Percentiles rank a stretch among this genome's conserved stretches.
phyloP scores from a whole-genome alignment of 371 early-diverging fungal genomes.

The Umbelopsis sp. region DNA sequence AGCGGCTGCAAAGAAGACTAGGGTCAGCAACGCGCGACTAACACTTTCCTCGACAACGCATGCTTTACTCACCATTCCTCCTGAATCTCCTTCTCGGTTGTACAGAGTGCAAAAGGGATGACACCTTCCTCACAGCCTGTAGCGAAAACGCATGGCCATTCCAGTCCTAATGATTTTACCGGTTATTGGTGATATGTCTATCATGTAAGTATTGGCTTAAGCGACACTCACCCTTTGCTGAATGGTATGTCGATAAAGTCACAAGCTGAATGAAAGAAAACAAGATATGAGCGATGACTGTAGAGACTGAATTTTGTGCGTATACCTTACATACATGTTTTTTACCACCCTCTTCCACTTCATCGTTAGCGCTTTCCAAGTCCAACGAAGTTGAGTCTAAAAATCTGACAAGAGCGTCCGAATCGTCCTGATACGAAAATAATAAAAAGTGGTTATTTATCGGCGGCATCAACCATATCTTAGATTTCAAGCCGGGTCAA shows the following conservation, averaged over 20 bases:
- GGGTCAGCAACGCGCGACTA: constrained; percentile 23
- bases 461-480: too few relatives aligned
- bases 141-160: constrained; percentile 68
- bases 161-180: constrained; percentile 43
- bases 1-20: constrained; percentile 30
- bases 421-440: neutral
- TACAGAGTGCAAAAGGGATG: constrained; percentile 41
- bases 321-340: neutral
- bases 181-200: too few relatives aligned
- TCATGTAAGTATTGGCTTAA: neutral
- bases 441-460: too few relatives aligned
- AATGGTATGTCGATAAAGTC: constrained; percentile 61
- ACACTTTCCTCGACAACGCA: constrained; percentile 13
- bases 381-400: constrained; percentile 2
- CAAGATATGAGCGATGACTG: neutral
- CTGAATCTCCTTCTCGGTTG: constrained; percentile 25
- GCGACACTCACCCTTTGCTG: constrained; percentile 48
- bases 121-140: constrained; percentile 53
- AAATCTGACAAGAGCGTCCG: neutral
- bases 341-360: neutral
- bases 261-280: constrained; percentile 36
- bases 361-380: neutral
- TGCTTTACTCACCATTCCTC: constrained; percentile 40
- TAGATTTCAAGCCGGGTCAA: too few relatives aligned
- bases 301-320: neutral